Percentiles rank a stretch among this genome's conserved stretches.
These are phyloP conservation scores for Puccinia brachypodii DNA, from an alignment of 1,284 basidiomycete genomes.

Conservation along the genomic window DNA sequence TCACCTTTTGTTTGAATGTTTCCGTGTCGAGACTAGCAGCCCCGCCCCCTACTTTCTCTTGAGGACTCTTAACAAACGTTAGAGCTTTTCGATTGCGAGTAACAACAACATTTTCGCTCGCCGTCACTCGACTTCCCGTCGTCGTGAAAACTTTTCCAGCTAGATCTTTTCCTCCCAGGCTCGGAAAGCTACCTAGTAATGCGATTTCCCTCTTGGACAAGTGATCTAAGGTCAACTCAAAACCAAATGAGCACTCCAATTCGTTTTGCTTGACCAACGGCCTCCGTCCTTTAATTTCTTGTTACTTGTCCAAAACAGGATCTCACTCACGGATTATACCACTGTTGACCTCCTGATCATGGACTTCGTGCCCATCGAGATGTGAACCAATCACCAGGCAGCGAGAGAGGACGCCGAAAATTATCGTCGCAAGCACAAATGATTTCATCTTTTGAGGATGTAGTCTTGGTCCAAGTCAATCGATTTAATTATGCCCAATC, in stretches of 20 bases:
- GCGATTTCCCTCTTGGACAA: slow-evolving; percentile 8
- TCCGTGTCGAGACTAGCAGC: neutral
- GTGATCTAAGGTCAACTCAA: neutral
- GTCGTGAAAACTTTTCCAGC: slow-evolving; percentile 29
- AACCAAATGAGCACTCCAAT: neutral
- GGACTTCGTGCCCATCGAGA: neutral
- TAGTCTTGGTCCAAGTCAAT: neutral
- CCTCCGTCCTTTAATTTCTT: neutral
- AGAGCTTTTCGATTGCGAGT: neutral
- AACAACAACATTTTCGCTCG: slow-evolving; percentile 7
- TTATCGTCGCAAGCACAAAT: neutral
- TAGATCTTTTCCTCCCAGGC: neutral
- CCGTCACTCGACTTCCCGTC: slow-evolving; percentile 2
- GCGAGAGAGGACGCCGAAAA: slow-evolving; percentile 1
- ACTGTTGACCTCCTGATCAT: neutral
- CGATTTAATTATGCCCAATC: neutral
- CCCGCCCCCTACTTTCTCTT: neutral
- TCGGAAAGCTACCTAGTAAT: neutral
- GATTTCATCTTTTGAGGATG: neutral
- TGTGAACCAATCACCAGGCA: neutral
- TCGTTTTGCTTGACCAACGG: neutral
- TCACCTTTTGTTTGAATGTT: neutral
- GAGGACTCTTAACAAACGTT: slow-evolving; percentile 11
- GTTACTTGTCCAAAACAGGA: neutral
- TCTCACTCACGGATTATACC: neutral